A percentile compares a stretch with the other conserved stretches of the same genome.
phyloP scores from a whole-genome alignment of 352 stramenopile species.

The Phytophthora uliginosa region DNA sequence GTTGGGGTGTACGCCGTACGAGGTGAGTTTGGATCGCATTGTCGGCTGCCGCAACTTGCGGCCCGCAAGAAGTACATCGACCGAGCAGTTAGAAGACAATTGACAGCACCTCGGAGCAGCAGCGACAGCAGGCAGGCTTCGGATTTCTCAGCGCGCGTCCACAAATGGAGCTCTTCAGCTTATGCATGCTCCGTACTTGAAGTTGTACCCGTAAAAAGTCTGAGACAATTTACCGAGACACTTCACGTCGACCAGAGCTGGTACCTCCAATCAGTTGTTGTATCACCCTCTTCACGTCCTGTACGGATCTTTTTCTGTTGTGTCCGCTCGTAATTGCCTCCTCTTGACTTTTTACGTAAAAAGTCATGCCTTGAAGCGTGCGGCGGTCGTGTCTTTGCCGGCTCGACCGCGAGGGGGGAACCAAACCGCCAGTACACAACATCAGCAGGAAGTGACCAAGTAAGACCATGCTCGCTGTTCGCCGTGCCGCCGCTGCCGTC shows the following conservation, averaged over 20 bases:
- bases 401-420: slow-evolving; percentile 4
- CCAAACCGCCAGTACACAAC: slow-evolving; percentile 29
- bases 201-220: slow-evolving; percentile 36
- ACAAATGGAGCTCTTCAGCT: not conserved
- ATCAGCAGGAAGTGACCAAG: slow-evolving; percentile 12
- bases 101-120: not conserved
- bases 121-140: not conserved
- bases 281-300: not conserved
- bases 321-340: slow-evolving; percentile 11
- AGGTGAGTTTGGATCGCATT: not conserved
- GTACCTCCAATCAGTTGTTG: not conserved
- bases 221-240: slow-evolving; percentile 1
- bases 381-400: slow-evolving; percentile 27
- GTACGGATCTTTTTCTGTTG: slow-evolving; percentile 1
- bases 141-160: not conserved
- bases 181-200: slow-evolving; percentile 9
- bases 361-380: slow-evolving; percentile 32
- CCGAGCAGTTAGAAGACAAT: not conserved
- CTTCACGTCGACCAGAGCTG: slow-evolving; percentile 16
- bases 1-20: not conserved
- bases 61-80: not conserved
- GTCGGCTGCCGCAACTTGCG: not conserved
- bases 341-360: slow-evolving; percentile 40
- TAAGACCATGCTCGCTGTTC: slow-evolving; percentile 69
- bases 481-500: slow-evolving; percentile 56